Percentiles rank a stretch among this genome's conserved stretches.
Evolutionary conservation across 2,329 filamentous ascomycete genomes (phyloP).

Genomic region (Paecilomyces dactylethromorphus): DNA sequence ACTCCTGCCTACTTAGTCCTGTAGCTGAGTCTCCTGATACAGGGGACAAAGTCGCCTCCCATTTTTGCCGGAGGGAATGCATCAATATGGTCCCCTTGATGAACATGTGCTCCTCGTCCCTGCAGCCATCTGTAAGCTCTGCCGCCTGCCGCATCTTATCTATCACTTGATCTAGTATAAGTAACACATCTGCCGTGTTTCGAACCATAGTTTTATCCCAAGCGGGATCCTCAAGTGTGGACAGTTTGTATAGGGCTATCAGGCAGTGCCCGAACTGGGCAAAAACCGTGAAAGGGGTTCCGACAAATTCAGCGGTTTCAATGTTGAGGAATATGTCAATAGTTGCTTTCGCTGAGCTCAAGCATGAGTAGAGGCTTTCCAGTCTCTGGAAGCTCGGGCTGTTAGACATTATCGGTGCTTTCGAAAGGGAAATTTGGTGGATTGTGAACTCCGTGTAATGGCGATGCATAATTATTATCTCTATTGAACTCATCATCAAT

Average conservation of each 20-base stretch:
- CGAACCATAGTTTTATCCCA: slow-evolving; percentile 37
- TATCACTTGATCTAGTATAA: slow-evolving; percentile 24
- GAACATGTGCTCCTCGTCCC: background rate
- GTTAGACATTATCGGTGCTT: slow-evolving; percentile 1
- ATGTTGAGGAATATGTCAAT: slow-evolving; percentile 32
- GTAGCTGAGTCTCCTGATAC: background rate
- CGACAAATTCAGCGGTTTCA: slow-evolving; percentile 20
- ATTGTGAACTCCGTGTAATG: slow-evolving; percentile 10
- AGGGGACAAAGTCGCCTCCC: background rate
- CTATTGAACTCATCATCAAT: slow-evolving; percentile 2
- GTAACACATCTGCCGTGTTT: slow-evolving; percentile 29
- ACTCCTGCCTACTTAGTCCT: background rate
- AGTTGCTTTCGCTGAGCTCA: slow-evolving; percentile 29
- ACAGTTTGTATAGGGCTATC: slow-evolving; percentile 34
- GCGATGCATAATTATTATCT: slow-evolving; percentile 6
- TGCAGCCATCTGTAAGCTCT: background rate
- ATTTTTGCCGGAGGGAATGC: background rate
- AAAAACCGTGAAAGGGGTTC: slow-evolving; percentile 28
- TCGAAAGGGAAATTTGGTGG: slow-evolving; percentile 10
- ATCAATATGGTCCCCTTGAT: background rate
- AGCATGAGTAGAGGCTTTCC: slow-evolving; percentile 27
- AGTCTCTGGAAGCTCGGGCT: slow-evolving; percentile 8
- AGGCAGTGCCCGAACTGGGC: slow-evolving; percentile 31
- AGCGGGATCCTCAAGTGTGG: slow-evolving; percentile 32
- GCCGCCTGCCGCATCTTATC: slow-evolving; percentile 7